A percentile compares a stretch with the other conserved stretches of the same genome.
Evolutionary conservation across 208 protist genomes (phyloP).

Genomic region (Acanthamoeba castellanii): DNA sequence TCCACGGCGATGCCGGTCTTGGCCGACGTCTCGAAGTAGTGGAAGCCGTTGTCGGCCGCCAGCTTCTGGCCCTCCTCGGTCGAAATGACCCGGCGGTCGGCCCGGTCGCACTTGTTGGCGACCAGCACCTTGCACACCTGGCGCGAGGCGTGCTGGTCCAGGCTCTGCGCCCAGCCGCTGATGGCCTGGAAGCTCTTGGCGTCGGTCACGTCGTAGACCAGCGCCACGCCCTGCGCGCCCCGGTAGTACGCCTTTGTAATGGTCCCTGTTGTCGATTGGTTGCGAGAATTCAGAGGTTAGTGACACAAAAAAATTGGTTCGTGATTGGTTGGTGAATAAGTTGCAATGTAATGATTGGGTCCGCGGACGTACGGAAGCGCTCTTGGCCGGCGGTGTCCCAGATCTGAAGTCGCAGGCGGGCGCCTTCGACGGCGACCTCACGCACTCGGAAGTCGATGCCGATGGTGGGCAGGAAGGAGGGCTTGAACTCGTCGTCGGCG

Average conservation of each 20-base stretch:
- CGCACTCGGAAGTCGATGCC: constrained; percentile 95
- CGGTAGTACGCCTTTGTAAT: constrained; percentile 91
- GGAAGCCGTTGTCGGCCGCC: constrained; percentile 88
- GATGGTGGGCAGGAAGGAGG: constrained; percentile 15
- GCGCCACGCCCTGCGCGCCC: constrained; percentile 94
- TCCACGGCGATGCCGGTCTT: constrained; percentile 90
- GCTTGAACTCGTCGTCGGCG: not conserved
- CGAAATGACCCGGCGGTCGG: constrained; percentile 84
- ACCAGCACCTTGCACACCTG: constrained; percentile 94
- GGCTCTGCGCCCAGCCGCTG: constrained; percentile 93
- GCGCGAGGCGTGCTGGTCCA: constrained; percentile 93
- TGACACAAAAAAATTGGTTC: too few species aligned
- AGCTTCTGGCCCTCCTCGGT: constrained; percentile 85
- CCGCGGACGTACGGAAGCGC: constrained; percentile 78
- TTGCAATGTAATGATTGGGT: not conserved
- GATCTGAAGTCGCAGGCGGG: constrained; percentile 93
- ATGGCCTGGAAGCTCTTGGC: constrained; percentile 90
- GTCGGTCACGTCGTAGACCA: constrained; percentile 94
- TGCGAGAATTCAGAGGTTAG: not conserved
- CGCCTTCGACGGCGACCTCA: constrained; percentile 93
- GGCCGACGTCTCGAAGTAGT: constrained; percentile 91
- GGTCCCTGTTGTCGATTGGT: not conserved
- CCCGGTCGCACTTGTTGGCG: constrained; percentile 93
- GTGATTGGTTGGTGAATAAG: too few species aligned
- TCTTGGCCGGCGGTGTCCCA: constrained; percentile 93